Evolutionary conservation across 73 alveolate genomes (phyloP).

Genomic region (Stentor coeruleus): DNA sequence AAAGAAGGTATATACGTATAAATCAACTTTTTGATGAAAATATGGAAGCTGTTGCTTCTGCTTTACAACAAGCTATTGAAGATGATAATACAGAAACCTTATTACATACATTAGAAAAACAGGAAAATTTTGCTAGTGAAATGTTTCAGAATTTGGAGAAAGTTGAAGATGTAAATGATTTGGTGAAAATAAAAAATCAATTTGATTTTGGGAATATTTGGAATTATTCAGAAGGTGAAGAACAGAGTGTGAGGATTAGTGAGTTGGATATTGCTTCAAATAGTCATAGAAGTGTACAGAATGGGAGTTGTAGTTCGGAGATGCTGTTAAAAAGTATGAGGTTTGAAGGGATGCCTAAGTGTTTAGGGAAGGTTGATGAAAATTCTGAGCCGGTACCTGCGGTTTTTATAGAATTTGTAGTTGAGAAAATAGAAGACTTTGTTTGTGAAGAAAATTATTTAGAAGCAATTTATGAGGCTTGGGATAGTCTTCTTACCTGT

Average conservation of each 20-base stretch:
- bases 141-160: not conserved
- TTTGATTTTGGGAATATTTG: not conserved
- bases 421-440: not conserved
- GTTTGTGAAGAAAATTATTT: not conserved
- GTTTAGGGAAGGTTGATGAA: too few species aligned
- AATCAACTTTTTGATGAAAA: conserved; percentile 21
- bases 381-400: not conserved
- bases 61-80: not conserved
- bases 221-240: not conserved
- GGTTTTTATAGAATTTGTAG: not conserved
- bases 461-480: not conserved
- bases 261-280: not conserved
- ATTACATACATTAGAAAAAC: not conserved
- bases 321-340: conserved; percentile 17
- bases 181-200: not conserved
- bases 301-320: conserved; percentile 22
- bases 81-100: not conserved
- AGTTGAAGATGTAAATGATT: not conserved
- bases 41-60: conserved; percentile 13
- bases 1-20: not conserved
- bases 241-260: conserved; percentile 2
- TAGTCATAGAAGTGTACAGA: not conserved
- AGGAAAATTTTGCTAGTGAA: not conserved
- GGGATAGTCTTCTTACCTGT: not conserved
- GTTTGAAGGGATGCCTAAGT: too few species aligned